Conservation (phyloP, 805 yeast genomes). For the Priceomyces carsonii region DNA sequence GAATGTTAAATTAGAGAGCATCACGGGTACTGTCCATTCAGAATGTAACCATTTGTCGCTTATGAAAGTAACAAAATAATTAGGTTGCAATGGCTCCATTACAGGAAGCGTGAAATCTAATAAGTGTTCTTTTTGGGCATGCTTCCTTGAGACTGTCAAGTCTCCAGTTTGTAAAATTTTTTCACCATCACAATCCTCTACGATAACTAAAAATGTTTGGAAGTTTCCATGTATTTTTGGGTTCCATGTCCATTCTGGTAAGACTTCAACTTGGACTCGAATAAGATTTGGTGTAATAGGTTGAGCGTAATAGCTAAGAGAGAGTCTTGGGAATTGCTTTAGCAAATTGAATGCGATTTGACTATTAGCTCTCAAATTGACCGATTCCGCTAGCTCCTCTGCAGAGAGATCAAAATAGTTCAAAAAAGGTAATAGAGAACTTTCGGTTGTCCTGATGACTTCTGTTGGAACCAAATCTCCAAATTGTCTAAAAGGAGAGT, state of each 20-base stretch:
- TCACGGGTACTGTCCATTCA: conserved; percentile 60
- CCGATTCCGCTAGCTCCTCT: conserved; percentile 79
- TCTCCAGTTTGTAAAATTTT: conserved; percentile 59
- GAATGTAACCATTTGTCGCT: conserved; percentile 89
- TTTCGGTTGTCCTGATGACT: conserved; percentile 72
- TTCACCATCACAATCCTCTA: conserved; percentile 86
- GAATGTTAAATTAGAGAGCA: conserved; percentile 48
- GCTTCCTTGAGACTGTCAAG: conserved; percentile 50
- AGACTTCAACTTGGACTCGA: conserved; percentile 62
- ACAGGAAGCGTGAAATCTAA: conserved; percentile 68
- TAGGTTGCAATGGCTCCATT: conserved; percentile 61
- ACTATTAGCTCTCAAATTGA: conserved; percentile 71
- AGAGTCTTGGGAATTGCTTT: conserved; percentile 70
- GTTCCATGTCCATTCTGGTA: conserved; percentile 84
- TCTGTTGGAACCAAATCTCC: conserved; percentile 64
- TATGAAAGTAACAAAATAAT: conserved; percentile 66
- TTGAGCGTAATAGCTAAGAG: conserved; percentile 60
- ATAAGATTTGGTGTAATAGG: conserved; percentile 76
- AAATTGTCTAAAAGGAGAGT: conserved; percentile 86
- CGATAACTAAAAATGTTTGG: conserved; percentile 68
- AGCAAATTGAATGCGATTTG: conserved; percentile 57
- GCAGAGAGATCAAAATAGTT: conserved; percentile 71
- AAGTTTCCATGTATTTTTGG: conserved; percentile 56
- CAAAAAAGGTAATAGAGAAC: conserved; percentile 79
- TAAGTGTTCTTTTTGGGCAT: conserved; percentile 53